A percentile compares a stretch with the other conserved stretches of the same genome.
Evolutionary conservation across 2,329 filamentous ascomycete genomes (phyloP).

Genomic region (Zymoseptoria brevis): DNA sequence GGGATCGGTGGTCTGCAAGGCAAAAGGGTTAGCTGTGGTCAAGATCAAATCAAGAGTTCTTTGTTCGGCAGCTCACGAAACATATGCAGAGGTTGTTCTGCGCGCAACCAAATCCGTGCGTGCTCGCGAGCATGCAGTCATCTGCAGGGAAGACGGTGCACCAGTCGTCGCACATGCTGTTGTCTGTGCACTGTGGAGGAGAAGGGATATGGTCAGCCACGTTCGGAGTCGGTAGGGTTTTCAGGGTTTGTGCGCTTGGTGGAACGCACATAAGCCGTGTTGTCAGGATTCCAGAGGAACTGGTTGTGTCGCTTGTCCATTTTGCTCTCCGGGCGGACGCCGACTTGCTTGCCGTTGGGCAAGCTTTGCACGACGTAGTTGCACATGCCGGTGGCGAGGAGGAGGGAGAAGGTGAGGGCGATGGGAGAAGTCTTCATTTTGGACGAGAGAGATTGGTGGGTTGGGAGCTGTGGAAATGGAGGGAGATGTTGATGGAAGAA

Average conservation of each 20-base stretch:
- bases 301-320: not conserved
- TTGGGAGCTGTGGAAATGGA: not conserved
- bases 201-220: too few relatives aligned
- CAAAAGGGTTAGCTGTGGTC: too few relatives aligned
- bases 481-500: not conserved
- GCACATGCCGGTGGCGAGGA: not conserved
- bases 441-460: not conserved
- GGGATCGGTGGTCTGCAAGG: not conserved
- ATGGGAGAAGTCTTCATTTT: not conserved
- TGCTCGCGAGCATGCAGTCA: not conserved
- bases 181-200: not conserved
- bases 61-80: not conserved
- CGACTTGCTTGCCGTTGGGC: not conserved
- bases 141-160: not conserved
- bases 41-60: too few relatives aligned
- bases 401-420: not conserved
- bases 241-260: not conserved
- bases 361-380: not conserved
- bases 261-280: not conserved
- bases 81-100: not conserved
- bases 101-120: not conserved
- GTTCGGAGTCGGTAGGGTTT: too few relatives aligned
- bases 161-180: not conserved
- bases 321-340: not conserved
- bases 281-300: not conserved